Conservation (phyloP, 2,329 filamentous ascomycete species). For the Alternaria brassicicola region DNA sequence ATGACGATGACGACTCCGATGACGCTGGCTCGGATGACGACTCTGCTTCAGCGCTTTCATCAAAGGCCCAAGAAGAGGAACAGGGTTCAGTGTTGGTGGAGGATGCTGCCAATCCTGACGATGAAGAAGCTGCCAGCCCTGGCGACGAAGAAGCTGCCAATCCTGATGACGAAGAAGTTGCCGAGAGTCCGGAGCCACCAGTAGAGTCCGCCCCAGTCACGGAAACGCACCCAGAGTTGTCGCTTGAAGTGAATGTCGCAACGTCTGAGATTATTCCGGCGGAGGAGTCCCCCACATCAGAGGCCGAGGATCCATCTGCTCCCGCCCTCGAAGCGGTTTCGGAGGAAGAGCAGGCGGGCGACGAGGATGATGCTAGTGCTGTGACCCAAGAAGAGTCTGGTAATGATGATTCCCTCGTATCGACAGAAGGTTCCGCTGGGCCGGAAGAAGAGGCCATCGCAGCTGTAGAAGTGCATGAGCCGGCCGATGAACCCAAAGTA, state of each 20-base stretch:
- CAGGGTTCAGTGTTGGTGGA: background rate
- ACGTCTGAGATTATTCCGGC: slow-evolving; percentile 3
- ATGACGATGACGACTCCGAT: background rate
- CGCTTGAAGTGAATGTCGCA: slow-evolving; percentile 3
- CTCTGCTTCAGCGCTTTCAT: slow-evolving; percentile 4
- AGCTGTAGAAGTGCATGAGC: slow-evolving; percentile 3
- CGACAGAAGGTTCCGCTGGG: slow-evolving; percentile 5
- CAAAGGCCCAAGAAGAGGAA: background rate
- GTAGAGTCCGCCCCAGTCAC: background rate
- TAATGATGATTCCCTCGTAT: slow-evolving; percentile 2
- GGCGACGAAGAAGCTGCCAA: slow-evolving; percentile 4
- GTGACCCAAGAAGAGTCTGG: background rate
- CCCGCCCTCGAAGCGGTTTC: background rate
- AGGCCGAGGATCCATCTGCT: slow-evolving; percentile 1
- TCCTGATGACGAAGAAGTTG: background rate
- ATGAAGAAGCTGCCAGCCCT: slow-evolving; percentile 1
- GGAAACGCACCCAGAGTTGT: background rate
- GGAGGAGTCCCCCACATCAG: background rate
- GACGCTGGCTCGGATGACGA: background rate
- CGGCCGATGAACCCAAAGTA: slow-evolving; percentile 1
- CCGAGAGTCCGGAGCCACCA: background rate
- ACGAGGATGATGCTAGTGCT: background rate
- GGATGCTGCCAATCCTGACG: background rate
- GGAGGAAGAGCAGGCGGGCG: background rate
- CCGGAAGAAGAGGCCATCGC: slow-evolving; percentile 4